Base-by-base conservation (phyloP, 2,329 filamentous ascomycete genomes). In the Beauveria bassiana region DNA sequence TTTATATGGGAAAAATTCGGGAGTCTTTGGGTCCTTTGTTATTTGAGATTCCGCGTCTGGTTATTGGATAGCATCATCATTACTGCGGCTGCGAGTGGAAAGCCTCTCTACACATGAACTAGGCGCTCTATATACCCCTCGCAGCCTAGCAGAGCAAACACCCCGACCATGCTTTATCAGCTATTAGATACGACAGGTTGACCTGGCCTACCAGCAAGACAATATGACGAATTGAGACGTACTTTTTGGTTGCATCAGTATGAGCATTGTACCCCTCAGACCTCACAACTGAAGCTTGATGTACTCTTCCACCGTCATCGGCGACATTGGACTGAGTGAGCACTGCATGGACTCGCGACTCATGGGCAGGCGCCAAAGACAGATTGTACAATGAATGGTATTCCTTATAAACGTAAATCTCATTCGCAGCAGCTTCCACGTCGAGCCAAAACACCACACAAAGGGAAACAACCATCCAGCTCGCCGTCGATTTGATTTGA, bases 1-100 rank as follows among this genome's bases (percentile, higher is more conserved):
- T 62, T 56, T 52, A 63, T 52, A 70, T 70, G 64, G 72, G 73
- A 75, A 73, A 75, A 53, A 76, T 66, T 42, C 20, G 42, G 78
- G 79, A 77, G 77, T 81, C 72, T 65, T 68, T 65, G 70, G 69
- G 67, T 69, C 67, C 67, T 66, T 73, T 66, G 70, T 68, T 67
- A 57, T 67, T 66, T 71, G 68, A 63, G 42, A 66, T 68, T 67
- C 63, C 65, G 71, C 70, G 68, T 67, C 68, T 66, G 69, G 65
- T 69, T 66, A 67, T 70, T 70, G 69, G 68, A 66, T 69, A 72
- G 72, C 71, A 71, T 73, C 68, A 59, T 64, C 63, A 66, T 67
- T 65, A 64, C 62, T 66, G 64, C 59, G 26, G 56, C 57, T 45
- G 47, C 40, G 14, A n/a, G 47, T 40, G 34, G 24, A n/a, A 50